These are phyloP conservation scores for Posidonia oceanica DNA, from an alignment of 116 monocot species.

Conservation along the genomic window DNA sequence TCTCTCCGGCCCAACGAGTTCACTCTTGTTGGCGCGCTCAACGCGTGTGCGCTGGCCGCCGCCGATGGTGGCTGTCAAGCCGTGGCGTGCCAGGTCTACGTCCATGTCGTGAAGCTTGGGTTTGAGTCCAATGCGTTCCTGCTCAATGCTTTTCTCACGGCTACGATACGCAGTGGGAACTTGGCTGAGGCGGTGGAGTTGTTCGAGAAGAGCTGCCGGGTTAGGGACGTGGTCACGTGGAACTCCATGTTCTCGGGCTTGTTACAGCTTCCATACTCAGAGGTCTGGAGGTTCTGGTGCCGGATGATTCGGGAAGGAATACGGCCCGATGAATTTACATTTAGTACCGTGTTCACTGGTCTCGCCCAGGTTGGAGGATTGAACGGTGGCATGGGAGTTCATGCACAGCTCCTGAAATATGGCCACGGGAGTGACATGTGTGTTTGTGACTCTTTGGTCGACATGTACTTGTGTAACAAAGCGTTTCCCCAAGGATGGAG, in stretches of 20 bases:
- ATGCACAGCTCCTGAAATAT: slow-evolving; percentile 48
- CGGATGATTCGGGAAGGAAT: slow-evolving; percentile 45
- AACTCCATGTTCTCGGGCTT: slow-evolving; percentile 63
- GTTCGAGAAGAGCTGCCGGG: slow-evolving; percentile 10
- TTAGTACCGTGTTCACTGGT: slow-evolving; percentile 60
- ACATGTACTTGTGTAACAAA: slow-evolving; percentile 55
- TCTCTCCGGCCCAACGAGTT: slow-evolving; percentile 55
- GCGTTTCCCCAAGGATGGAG: slow-evolving; percentile 18
- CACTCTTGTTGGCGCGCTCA: slow-evolving; percentile 65
- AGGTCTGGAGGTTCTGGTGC: slow-evolving; percentile 51
- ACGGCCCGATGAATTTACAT: slow-evolving; percentile 51
- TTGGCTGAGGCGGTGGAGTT: slow-evolving; percentile 8
- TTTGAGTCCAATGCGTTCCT: slow-evolving; percentile 19
- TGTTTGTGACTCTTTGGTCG: slow-evolving; percentile 50
- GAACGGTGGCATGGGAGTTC: slow-evolving; percentile 30
- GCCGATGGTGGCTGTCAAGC: neutral
- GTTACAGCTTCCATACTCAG: slow-evolving; percentile 24
- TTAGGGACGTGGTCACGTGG: slow-evolving; percentile 72
- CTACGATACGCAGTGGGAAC: slow-evolving; percentile 3
- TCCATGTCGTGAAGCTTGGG: slow-evolving; percentile 13
- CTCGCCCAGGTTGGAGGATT: slow-evolving; percentile 26
- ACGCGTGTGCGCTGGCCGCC: slow-evolving; percentile 28
- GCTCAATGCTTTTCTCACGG: slow-evolving; percentile 23
- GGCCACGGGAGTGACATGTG: slow-evolving; percentile 46
- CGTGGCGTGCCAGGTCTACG: slow-evolving; percentile 14